A percentile compares a stretch with the other conserved stretches of the same genome.
Evolutionary conservation across 1,284 basidiomycete genomes (phyloP).

Genomic region (Salmacisia buchloeana): DNA sequence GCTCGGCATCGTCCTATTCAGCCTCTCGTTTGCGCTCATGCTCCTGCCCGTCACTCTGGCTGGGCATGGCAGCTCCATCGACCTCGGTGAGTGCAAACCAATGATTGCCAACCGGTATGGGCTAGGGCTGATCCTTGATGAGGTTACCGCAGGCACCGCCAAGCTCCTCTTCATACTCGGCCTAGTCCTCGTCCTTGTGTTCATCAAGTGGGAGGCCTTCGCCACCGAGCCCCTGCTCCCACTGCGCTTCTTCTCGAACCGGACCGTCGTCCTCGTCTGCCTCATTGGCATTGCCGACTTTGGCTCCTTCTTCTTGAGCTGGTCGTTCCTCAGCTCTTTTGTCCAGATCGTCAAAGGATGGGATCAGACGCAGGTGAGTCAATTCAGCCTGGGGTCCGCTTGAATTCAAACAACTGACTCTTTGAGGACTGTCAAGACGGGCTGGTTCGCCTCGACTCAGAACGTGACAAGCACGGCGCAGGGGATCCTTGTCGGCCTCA

Average conservation of each 20-base stretch:
- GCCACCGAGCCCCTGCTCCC: slow-evolving; percentile 55
- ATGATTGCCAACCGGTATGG: slow-evolving; percentile 13
- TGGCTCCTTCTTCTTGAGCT: slow-evolving; percentile 51
- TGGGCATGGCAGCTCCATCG: slow-evolving; percentile 25
- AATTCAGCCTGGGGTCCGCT: background rate
- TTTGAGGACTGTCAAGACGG: background rate
- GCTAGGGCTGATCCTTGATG: slow-evolving; percentile 5
- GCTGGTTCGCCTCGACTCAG: slow-evolving; percentile 32
- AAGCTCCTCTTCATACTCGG: slow-evolving; percentile 44
- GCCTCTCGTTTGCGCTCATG: slow-evolving; percentile 58
- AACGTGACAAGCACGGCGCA: slow-evolving; percentile 64
- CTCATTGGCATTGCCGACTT: slow-evolving; percentile 51
- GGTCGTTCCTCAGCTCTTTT: slow-evolving; percentile 47
- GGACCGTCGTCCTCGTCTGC: slow-evolving; percentile 47
- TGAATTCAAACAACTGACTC: background rate
- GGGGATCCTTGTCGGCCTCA: slow-evolving; percentile 61
- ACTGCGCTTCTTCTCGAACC: slow-evolving; percentile 45
- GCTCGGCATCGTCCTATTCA: slow-evolving; percentile 65
- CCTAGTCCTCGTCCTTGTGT: slow-evolving; percentile 51
- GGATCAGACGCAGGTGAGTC: slow-evolving; percentile 43
- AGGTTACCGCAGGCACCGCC: background rate
- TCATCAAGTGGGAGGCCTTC: slow-evolving; percentile 53
- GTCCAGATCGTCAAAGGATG: slow-evolving; percentile 46
- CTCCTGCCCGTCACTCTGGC: slow-evolving; percentile 65
- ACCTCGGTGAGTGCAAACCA: background rate